These are phyloP conservation scores for Neohortaea acidophila DNA, from an alignment of 495 filamentous ascomycete species.

Conservation along the genomic window DNA sequence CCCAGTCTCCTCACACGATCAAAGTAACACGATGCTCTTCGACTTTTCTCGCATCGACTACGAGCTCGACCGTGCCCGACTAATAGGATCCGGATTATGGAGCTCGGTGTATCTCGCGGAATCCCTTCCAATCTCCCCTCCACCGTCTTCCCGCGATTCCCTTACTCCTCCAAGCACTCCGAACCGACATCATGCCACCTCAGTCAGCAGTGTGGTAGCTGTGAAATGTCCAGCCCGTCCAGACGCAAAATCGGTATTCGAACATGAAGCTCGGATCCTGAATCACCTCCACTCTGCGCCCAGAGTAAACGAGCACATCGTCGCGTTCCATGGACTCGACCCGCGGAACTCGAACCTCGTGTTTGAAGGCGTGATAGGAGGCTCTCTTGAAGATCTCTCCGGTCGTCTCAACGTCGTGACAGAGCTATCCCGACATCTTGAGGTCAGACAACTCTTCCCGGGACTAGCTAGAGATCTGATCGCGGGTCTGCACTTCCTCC, in stretches of 20 bases:
- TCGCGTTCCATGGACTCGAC: conserved; percentile 44
- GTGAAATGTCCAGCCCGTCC: conserved; percentile 39
- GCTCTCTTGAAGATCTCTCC: conserved; percentile 16
- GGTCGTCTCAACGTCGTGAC: conserved; percentile 13
- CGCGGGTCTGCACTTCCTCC: conserved; percentile 37
- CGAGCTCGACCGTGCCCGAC: conserved; percentile 19
- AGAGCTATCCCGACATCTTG: conserved; percentile 14
- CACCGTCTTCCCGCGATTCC: background rate
- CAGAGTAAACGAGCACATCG: conserved; percentile 28
- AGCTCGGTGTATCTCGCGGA: conserved; percentile 43
- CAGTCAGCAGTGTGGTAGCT: conserved; percentile 29
- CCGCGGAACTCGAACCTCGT: conserved; percentile 34
- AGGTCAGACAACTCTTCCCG: conserved; percentile 18
- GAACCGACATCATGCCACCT: conserved; percentile 9
- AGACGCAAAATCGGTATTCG: conserved; percentile 36
- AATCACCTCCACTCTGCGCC: conserved; percentile 32
- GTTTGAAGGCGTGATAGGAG: conserved; percentile 39
- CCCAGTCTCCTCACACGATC: too few relatives aligned
- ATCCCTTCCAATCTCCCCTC: conserved; percentile 2
- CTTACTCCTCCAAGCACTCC: conserved; percentile 37
- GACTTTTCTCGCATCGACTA: conserved; percentile 22
- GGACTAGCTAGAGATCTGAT: conserved; percentile 36
- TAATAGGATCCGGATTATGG: conserved; percentile 42
- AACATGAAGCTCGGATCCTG: conserved; percentile 37
- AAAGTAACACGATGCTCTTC: too few relatives aligned